Percentiles rank a stretch among this genome's conserved stretches.
These are phyloP conservation scores for Quercus mongolica DNA, from an alignment of 306 rosid genomes.

Conservation along the genomic window DNA sequence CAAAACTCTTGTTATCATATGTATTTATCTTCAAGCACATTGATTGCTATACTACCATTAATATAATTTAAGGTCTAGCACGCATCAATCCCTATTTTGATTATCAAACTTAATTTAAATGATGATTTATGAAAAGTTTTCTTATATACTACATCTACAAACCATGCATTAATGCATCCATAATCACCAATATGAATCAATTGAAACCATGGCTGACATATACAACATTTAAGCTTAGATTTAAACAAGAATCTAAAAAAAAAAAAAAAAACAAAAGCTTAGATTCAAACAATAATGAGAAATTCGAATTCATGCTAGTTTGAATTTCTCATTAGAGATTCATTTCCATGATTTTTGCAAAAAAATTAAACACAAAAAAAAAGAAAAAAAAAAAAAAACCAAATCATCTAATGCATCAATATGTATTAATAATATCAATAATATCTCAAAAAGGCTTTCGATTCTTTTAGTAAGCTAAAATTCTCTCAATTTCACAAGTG, in stretches of 20 bases:
- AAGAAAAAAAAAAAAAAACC: too few relatives aligned
- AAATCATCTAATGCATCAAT: too few relatives aligned
- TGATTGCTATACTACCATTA: not conserved
- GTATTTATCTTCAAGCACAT: not conserved
- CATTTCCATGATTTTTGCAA: too few relatives aligned
- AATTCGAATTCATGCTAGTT: too few relatives aligned
- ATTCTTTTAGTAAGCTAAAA: too few relatives aligned
- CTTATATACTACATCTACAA: not conserved
- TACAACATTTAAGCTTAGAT: not conserved
- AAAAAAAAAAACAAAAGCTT: not conserved
- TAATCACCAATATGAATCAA: not conserved
- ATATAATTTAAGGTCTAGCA: not conserved
- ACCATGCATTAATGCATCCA: not conserved
- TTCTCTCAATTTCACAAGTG: too few relatives aligned
- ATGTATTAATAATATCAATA: too few relatives aligned
- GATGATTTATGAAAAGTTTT: not conserved
- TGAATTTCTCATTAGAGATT: too few relatives aligned
- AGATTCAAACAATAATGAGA: not conserved
- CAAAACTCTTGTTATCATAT: not conserved
- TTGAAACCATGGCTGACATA: not conserved
- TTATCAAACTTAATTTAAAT: not conserved
- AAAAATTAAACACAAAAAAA: too few relatives aligned
- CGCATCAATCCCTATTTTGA: not conserved
- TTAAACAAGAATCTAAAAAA: too few relatives aligned
- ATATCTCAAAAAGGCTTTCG: too few relatives aligned